A percentile compares a stretch with the other conserved stretches of the same genome.
phyloP scores from a whole-genome alignment of 495 filamentous ascomycete species.

The Penicillium canariense region DNA sequence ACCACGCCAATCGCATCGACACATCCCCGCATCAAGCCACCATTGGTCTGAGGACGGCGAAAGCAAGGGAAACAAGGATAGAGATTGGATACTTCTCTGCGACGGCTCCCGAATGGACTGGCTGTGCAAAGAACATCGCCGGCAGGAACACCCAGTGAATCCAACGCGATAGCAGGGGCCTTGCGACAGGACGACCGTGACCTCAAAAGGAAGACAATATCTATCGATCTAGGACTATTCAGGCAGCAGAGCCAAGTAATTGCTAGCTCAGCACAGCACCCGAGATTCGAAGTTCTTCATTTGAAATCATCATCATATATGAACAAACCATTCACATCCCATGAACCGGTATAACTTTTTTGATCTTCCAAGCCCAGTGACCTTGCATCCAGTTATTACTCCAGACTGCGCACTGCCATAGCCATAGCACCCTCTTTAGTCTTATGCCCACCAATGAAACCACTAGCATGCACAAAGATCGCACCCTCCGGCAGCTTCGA shows the following conservation, averaged over 20 bases:
- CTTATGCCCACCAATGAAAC: constrained; percentile 94
- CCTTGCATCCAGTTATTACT: constrained; percentile 35
- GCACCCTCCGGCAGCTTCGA: constrained; percentile 56
- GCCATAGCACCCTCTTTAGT: constrained; percentile 83
- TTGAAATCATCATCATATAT: constrained; percentile 6
- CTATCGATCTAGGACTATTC: neutral
- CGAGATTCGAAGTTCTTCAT: neutral
- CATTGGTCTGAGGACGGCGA: neutral
- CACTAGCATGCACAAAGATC: constrained; percentile 90
- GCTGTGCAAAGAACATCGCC: neutral
- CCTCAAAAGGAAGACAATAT: no score
- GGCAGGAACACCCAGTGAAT: neutral
- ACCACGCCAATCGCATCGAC: neutral
- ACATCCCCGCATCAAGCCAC: neutral
- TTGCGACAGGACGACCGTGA: no score
- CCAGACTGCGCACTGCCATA: constrained; percentile 77
- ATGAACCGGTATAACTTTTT: constrained; percentile 18
- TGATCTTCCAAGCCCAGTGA: no score
- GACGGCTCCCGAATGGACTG: no score
- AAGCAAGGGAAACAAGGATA: neutral
- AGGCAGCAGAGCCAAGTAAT: neutral
- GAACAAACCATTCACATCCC: neutral
- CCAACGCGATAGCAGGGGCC: no score
- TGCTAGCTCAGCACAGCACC: neutral
- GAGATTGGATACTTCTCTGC: no score